Base-by-base conservation (phyloP, 345 rosid species). In the Bretschneidera sinensis region DNA sequence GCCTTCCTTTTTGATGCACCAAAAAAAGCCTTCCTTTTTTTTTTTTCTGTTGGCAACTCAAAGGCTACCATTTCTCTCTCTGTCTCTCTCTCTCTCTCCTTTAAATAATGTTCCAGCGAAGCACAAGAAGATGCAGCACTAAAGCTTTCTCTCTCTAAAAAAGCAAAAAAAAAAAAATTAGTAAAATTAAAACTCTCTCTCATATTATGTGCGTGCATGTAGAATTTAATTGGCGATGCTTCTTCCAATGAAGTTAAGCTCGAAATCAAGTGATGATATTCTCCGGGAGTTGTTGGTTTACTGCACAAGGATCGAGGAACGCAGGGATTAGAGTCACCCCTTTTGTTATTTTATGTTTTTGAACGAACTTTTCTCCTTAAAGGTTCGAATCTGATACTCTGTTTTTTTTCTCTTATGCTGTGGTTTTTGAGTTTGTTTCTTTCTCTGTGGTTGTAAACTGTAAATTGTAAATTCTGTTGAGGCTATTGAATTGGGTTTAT, bases 301-400 rank as follows among this genome's bases (percentile, higher is more conserved):
- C 39, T 48, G 60, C 68, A 20, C 63, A 23, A 2, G 43, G 43
- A 59, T 68, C 59, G 51, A 57, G 43, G 57, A 57, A 23, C n/a
- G n/a, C n/a, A n/a, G n/a, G n/a, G n/a, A n/a, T n/a, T n/a, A n/a
- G n/a, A n/a, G n/a, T n/a, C n/a, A n/a, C n/a, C n/a, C n/a, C n/a
- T n/a, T n/a, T n/a, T n/a, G n/a, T n/a, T n/a, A n/a, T n/a, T n/a
- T n/a, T 51, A 24, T 47, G 34, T 35, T 48, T 55, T n/a, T 55
- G n/a, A 49, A 48, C 63, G 73, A 74, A 33, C 56, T 53, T 54
- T 61, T 48, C 24, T 21, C 21, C 35, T 43, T 68, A 51, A 62
- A 58, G 68, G 74, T 48, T 18, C 35, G 71, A 66, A 43, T 55
- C 50, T 58, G 64, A 21, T 68, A 50, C 20, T 51, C 48, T 54